Conservation (phyloP, 805 yeast genomes). For the Ogataea pignaliae region DNA sequence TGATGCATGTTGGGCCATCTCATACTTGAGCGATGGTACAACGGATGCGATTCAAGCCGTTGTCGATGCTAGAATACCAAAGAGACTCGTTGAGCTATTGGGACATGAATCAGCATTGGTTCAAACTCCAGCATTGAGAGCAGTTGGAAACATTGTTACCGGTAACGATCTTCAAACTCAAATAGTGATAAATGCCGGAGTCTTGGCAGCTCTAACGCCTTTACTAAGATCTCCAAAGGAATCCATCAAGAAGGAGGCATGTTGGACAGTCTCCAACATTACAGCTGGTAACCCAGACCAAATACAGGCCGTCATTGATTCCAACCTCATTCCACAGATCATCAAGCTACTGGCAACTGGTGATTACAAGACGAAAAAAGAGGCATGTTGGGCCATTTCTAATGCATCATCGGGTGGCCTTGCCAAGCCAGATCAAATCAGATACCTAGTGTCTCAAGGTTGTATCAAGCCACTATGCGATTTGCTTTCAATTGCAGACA, state of each 20-base stretch:
- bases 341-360: slow-evolving; percentile 70
- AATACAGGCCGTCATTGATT: slow-evolving; percentile 94
- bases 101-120: slow-evolving; percentile 79
- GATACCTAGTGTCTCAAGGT: slow-evolving; percentile 90
- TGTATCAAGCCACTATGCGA: slow-evolving; percentile 97
- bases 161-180: slow-evolving; percentile 97
- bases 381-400: slow-evolving; percentile 99
- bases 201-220: slow-evolving; percentile 77
- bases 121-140: slow-evolving; percentile 96
- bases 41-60: slow-evolving; percentile 94
- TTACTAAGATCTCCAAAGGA: slow-evolving; percentile 83
- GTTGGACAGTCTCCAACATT: slow-evolving; percentile 98
- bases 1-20: slow-evolving; percentile 98
- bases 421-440: slow-evolving; percentile 85
- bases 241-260: slow-evolving; percentile 91
- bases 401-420: slow-evolving; percentile 97
- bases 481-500: slow-evolving; percentile 79
- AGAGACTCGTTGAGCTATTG: slow-evolving; percentile 86
- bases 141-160: slow-evolving; percentile 96
- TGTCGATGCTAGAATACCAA: slow-evolving; percentile 92
- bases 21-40: slow-evolving; percentile 90
- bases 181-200: slow-evolving; percentile 89
- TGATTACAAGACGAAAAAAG: slow-evolving; percentile 94
- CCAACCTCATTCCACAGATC: slow-evolving; percentile 89
- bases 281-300: slow-evolving; percentile 96